Evolutionary conservation across 345 rosid genomes (phyloP), one percentile per base, ranked within the genome.

Genomic region (Combretum micranthum): DNA sequence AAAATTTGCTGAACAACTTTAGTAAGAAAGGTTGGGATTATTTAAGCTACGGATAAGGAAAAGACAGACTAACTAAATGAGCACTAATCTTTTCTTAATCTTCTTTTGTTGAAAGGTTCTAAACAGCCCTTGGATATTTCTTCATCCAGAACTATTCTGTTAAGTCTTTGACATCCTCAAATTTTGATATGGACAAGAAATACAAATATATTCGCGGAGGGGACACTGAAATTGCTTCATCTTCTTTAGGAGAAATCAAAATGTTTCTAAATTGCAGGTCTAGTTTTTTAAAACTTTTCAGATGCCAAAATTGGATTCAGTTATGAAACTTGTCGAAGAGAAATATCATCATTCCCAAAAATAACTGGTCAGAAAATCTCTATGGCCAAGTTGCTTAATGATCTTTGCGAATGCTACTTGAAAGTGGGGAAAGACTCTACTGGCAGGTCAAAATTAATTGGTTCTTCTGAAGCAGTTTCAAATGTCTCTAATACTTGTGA

Each of bases 201-300:
- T 42, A 59, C 47, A 60, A 53, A 52, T 56, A 44, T 53, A 51
- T 57, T 14, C 55, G 16, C 16, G 44, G 20, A 42, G 32, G 55
- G 26, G 42, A 57, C 42, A 57, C 65, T 37, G 44, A 20, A 20
- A 58, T 73, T 48, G 70, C 71, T 54, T 53, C 68, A 37, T 69
- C 66, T 46, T 19, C 62, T 19, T 14, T 16, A 52, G 68, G 64
- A 62, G 65, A 69, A 46, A 71, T 73, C 37, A 57, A 73, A 26
- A 4, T 73, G 20, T 49, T 57, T 51, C 53, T 73, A 17, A 57
- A 47, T 42, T 73, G 52, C 18, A 50, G 48, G 3, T 19, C 42
- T 54, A 26, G 56, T 17, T 23, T 49, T 26, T 14, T 48, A 46
- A 52, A 22, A 23, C 17, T 48, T 69, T 62, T 53, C 47, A 26